phyloP scores from a whole-genome alignment of 257 asterid genomes.

The Thymus mandschuricus region DNA sequence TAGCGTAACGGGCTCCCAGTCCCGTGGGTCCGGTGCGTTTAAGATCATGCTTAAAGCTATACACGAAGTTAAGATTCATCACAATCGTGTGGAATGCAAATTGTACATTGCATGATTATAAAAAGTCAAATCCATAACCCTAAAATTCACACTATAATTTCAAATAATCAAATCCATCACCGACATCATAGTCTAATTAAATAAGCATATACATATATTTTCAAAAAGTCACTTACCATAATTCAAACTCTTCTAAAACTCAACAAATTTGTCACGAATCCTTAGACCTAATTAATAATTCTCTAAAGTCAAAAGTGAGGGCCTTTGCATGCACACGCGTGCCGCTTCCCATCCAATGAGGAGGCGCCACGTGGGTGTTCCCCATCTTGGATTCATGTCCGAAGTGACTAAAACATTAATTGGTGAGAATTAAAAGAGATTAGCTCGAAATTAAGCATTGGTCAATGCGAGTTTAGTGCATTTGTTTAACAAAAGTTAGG shows the following conservation, averaged over 20 bases:
- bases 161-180: not conserved
- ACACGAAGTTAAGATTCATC: too few relatives aligned
- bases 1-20: too few relatives aligned
- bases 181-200: not conserved
- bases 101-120: too few relatives aligned
- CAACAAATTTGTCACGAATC: conserved; percentile 11
- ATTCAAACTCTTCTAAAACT: conserved; percentile 23
- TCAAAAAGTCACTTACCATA: not conserved
- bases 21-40: too few relatives aligned
- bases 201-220: too few relatives aligned
- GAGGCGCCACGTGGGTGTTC: conserved; percentile 42
- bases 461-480: conserved; percentile 25
- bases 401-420: conserved; percentile 41
- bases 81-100: too few relatives aligned
- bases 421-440: conserved; percentile 1
- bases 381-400: conserved; percentile 52
- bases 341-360: conserved; percentile 16
- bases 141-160: too few relatives aligned
- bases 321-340: not conserved
- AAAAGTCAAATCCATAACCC: too few relatives aligned
- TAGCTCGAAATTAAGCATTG: conserved; percentile 11
- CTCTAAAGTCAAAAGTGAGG: not conserved
- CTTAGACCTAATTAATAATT: conserved; percentile 18
- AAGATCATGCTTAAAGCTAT: too few relatives aligned
- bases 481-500: conserved; percentile 39